Evolutionary conservation across 139 green algal species (phyloP).

Genomic region (Protoeuglena noctilucae): DNA sequence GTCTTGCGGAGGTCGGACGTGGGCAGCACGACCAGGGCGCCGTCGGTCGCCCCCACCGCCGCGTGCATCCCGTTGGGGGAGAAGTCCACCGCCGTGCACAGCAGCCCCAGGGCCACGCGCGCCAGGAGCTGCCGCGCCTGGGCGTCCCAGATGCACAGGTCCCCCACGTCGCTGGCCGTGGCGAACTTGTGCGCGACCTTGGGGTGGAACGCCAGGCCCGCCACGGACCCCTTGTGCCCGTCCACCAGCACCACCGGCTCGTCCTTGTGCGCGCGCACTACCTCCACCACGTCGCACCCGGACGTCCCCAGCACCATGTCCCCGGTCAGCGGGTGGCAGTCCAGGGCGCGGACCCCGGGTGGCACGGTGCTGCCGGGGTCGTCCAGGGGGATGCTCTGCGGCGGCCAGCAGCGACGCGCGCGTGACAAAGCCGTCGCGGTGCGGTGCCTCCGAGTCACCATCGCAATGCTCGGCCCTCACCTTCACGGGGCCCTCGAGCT

Average conservation of each 20-base stretch:
- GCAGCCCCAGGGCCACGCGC: conserved; percentile 24
- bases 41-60: conserved; percentile 27
- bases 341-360: conserved; percentile 30
- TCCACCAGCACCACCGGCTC: conserved; percentile 1
- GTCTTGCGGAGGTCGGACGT: conserved; percentile 2
- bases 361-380: conserved; percentile 19
- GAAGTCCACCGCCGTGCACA: conserved; percentile 21
- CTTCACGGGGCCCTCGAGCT: conserved; percentile 21
- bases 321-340: conserved; percentile 9
- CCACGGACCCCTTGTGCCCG: conserved; percentile 23
- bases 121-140: conserved; percentile 28
- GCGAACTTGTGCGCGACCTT: conserved; percentile 34
- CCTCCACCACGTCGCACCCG: neutral
- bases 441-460: neutral
- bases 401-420: neutral
- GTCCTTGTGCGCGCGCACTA: neutral
- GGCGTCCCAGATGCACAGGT: conserved; percentile 35
- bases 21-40: conserved; percentile 21
- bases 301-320: neutral
- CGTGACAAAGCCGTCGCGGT: neutral
- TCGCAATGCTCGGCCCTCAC: conserved; percentile 20
- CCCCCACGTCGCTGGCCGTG: conserved; percentile 26
- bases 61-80: conserved; percentile 32
- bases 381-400: conserved; percentile 14
- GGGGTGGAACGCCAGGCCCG: conserved; percentile 23